Evolutionary conservation across 176 grass and related monocot genomes (phyloP).

Genomic region (Triticum turgidum): DNA sequence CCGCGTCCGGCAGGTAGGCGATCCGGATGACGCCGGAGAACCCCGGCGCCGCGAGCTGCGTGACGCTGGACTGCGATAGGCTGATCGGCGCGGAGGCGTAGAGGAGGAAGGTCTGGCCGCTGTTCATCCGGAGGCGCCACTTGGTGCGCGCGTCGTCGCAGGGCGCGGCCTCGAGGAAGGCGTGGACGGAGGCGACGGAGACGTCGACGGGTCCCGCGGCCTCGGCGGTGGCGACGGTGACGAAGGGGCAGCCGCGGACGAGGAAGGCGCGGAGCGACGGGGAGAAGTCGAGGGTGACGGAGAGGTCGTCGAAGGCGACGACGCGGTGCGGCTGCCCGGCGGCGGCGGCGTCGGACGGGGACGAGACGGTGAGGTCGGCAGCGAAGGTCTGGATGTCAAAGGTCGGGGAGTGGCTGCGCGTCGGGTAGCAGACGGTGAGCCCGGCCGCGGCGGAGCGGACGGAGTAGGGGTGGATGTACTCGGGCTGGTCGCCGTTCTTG

Average conservation of each 20-base stretch:
- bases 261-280: slow-evolving; percentile 70
- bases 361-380: slow-evolving; percentile 74
- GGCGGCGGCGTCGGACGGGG: slow-evolving; percentile 21
- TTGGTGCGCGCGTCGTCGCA: slow-evolving; percentile 57
- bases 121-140: slow-evolving; percentile 76
- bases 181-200: slow-evolving; percentile 72
- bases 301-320: slow-evolving; percentile 79
- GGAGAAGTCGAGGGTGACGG: slow-evolving; percentile 82
- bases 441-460: slow-evolving; percentile 48
- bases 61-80: slow-evolving; percentile 40
- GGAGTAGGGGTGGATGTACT: slow-evolving; percentile 97
- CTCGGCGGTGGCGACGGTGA: slow-evolving; percentile 60
- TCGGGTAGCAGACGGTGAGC: slow-evolving; percentile 69
- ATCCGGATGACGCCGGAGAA: slow-evolving; percentile 66
- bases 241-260: slow-evolving; percentile 76
- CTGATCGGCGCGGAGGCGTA: slow-evolving; percentile 70
- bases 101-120: slow-evolving; percentile 82
- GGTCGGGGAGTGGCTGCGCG: slow-evolving; percentile 51
- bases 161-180: slow-evolving; percentile 55
- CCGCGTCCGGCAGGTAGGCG: slow-evolving; percentile 56
- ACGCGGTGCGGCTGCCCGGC: slow-evolving; percentile 35
- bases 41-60: slow-evolving; percentile 45
- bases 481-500: slow-evolving; percentile 92
- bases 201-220: slow-evolving; percentile 35
- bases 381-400: slow-evolving; percentile 87